Conservation (phyloP, 805 yeast genomes). For the Metschnikowia orientalis region DNA sequence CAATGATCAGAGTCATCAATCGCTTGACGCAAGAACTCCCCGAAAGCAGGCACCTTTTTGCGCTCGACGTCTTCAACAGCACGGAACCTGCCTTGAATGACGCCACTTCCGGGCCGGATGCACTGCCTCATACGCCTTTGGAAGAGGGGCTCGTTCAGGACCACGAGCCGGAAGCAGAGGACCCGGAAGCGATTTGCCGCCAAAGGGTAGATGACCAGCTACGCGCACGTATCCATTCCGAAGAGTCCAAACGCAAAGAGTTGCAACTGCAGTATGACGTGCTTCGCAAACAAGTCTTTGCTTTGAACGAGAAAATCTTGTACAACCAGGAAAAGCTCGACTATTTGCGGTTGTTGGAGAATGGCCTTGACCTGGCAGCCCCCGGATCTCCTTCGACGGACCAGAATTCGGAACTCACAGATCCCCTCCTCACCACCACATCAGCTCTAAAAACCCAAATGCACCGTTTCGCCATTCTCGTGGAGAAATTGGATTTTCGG, state of each 20-base stretch:
- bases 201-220: no score
- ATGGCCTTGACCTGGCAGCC: conserved; percentile 7
- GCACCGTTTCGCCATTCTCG: conserved; percentile 25
- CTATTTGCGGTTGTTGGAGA: conserved; percentile 20
- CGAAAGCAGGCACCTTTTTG: conserved; percentile 28
- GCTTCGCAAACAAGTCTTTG: conserved; percentile 9
- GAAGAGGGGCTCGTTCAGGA: neutral
- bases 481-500: conserved; percentile 21
- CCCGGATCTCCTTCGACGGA: conserved; percentile 4
- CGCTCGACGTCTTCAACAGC: no score
- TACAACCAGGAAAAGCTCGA: conserved; percentile 29
- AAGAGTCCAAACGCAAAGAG: conserved; percentile 4
- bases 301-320: conserved; percentile 17
- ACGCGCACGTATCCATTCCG: no score
- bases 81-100: no score
- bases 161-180: neutral
- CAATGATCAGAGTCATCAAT: conserved; percentile 4
- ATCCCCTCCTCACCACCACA: no score
- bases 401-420: no score
- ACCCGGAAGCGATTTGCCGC: no score
- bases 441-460: conserved; percentile 18
- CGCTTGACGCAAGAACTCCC: conserved; percentile 30
- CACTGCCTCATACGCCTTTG: no score
- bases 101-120: no score
- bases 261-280: conserved; percentile 8